These are phyloP conservation scores for Hypoxylon perforatum DNA, from an alignment of 495 filamentous ascomycete species.

Conservation along the genomic window DNA sequence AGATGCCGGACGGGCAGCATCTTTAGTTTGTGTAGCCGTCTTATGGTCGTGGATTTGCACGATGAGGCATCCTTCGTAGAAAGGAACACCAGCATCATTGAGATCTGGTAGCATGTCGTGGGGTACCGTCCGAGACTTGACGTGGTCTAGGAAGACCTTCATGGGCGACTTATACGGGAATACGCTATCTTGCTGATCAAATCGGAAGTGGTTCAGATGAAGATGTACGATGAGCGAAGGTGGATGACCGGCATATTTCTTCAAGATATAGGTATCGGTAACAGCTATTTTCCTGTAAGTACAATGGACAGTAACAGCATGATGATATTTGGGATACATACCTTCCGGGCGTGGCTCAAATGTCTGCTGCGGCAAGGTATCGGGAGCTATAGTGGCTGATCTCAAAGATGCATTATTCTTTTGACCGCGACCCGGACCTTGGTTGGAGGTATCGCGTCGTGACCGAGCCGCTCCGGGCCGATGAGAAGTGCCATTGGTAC, in stretches of 20 bases:
- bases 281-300: constrained; percentile 60
- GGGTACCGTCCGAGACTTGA: constrained; percentile 59
- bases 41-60: constrained; percentile 90
- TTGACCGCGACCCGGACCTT: constrained; percentile 52
- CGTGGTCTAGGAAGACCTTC: constrained; percentile 82
- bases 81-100: constrained; percentile 73
- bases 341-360: constrained; percentile 61
- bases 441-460: constrained; percentile 58
- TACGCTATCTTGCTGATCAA: constrained; percentile 93
- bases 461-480: constrained; percentile 61
- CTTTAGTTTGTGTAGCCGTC: constrained; percentile 68
- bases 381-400: constrained; percentile 57
- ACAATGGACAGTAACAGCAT: not conserved
- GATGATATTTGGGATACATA: constrained; percentile 34
- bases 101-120: constrained; percentile 69
- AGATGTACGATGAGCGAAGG: constrained; percentile 91
- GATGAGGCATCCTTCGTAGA: constrained; percentile 96
- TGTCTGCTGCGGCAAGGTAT: constrained; percentile 45
- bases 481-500: constrained; percentile 53
- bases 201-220: constrained; percentile 85
- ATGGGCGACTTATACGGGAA: constrained; percentile 93
- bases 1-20: constrained; percentile 64
- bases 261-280: constrained; percentile 79
- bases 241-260: constrained; percentile 77
- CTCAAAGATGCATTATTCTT: constrained; percentile 55